Conservation (phyloP, 768 basidiomycete species). For the Lentinula detonsa region DNA sequence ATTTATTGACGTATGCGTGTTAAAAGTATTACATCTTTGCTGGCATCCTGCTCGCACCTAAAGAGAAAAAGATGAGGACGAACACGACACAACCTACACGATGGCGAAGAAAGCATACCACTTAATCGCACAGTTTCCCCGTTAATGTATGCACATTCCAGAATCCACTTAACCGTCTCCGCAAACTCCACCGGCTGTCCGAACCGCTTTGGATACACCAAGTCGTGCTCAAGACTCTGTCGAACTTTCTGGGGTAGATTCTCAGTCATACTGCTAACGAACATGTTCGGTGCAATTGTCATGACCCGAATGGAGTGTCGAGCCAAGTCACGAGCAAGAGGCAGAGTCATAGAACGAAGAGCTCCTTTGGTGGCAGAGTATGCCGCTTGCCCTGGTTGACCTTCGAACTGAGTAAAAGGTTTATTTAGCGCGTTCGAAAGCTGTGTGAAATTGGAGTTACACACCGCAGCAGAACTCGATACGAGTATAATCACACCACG, state of each 20-base stretch:
- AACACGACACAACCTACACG: too few relatives aligned
- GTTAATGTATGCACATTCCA: conserved; percentile 28
- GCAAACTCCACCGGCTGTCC: conserved; percentile 27
- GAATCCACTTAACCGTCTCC: conserved; percentile 20
- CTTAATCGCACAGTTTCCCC: conserved; percentile 18
- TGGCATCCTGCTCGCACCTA: conserved; percentile 6
- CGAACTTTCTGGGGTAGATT: conserved; percentile 19
- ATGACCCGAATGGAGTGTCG: conserved; percentile 30
- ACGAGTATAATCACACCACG: conserved; percentile 32
- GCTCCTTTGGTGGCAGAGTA: conserved; percentile 35
- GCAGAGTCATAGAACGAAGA: conserved; percentile 29
- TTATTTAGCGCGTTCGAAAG: not conserved
- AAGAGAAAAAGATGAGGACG: not conserved
- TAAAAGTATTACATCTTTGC: conserved; percentile 1
- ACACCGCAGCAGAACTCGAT: conserved; percentile 26
- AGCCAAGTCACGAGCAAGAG: conserved; percentile 32
- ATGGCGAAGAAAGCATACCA: not conserved
- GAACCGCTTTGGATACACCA: conserved; percentile 29
- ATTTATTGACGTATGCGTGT: not conserved
- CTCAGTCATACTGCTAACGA: conserved; percentile 27
- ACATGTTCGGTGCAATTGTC: conserved; percentile 30
- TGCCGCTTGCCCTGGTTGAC: conserved; percentile 33
- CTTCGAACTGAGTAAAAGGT: conserved; percentile 21
- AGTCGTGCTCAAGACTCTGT: conserved; percentile 9
- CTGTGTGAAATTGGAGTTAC: not conserved